Percentiles rank a stretch among this genome's conserved stretches.
These are phyloP conservation scores for Handroanthus guayacan DNA, from an alignment of 257 asterid species.

Conservation along the genomic window DNA sequence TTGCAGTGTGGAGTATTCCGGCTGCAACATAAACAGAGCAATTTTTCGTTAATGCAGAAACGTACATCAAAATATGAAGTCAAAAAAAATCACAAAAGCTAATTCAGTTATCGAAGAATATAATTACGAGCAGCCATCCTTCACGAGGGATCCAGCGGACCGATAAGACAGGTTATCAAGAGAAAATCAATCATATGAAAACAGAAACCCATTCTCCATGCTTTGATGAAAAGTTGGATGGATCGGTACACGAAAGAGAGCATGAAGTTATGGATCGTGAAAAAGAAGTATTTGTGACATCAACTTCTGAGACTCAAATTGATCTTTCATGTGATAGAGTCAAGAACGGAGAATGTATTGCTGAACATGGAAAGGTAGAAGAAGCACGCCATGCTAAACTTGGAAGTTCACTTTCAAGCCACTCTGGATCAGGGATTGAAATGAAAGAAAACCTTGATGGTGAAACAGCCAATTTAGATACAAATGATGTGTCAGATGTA, in stretches of 20 bases:
- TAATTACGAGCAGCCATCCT: too few species aligned
- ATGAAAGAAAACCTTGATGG: constrained; percentile 35
- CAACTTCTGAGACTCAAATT: constrained; percentile 35
- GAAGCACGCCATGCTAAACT: constrained; percentile 28
- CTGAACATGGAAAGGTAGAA: constrained; percentile 37
- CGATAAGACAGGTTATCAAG: constrained; percentile 44
- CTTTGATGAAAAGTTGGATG: constrained; percentile 39
- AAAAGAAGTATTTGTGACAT: constrained; percentile 25
- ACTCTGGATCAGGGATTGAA: constrained; percentile 34
- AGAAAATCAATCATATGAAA: constrained; percentile 28
- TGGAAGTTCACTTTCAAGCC: too few species aligned
- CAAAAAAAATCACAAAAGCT: too few species aligned
- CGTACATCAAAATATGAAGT: too few species aligned
- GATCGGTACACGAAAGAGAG: constrained; percentile 36
- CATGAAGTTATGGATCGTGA: constrained; percentile 27
- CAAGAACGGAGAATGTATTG: constrained; percentile 15
- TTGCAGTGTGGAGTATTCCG: too few species aligned
- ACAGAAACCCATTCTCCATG: constrained; percentile 36
- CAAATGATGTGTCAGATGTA: constrained; percentile 26
- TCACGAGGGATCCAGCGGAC: too few species aligned
- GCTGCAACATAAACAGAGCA: too few species aligned
- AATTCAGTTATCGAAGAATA: too few species aligned
- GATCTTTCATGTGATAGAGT: constrained; percentile 26
- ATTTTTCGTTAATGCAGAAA: too few species aligned
- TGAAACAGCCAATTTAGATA: constrained; percentile 36